Conservation (phyloP, 441 rosid genomes). For the Aleurites moluccanus region DNA sequence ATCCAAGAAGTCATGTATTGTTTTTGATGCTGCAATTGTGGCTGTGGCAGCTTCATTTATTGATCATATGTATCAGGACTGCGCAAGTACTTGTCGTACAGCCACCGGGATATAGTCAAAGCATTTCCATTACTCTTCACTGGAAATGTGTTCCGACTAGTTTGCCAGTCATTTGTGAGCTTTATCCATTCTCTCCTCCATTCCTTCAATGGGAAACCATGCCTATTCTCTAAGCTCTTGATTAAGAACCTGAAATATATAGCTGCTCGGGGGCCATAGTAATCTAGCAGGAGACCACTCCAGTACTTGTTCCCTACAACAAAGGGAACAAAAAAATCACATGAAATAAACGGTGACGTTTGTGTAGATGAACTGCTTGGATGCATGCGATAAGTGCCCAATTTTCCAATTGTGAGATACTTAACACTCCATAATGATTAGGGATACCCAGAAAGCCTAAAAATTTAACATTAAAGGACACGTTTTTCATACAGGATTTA, state of each 20-base stretch:
- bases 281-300: slow-evolving; percentile 63
- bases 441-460: no score
- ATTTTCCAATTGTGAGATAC: not conserved
- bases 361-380: not conserved
- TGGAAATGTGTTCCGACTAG: slow-evolving; percentile 38
- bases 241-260: slow-evolving; percentile 52
- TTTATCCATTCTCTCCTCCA: slow-evolving; percentile 75
- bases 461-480: no score
- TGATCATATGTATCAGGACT: slow-evolving; percentile 29
- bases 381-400: no score
- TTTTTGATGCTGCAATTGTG: no score
- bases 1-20: not conserved
- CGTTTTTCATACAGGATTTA: no score
- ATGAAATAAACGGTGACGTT: not conserved
- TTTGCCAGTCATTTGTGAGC: slow-evolving; percentile 69
- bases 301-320: slow-evolving; percentile 65
- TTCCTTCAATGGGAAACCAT: slow-evolving; percentile 40
- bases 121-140: slow-evolving; percentile 46
- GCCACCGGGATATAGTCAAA: slow-evolving; percentile 36
- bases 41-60: slow-evolving; percentile 13
- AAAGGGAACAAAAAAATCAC: not conserved
- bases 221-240: slow-evolving; percentile 45
- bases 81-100: slow-evolving; percentile 53
- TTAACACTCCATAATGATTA: no score
- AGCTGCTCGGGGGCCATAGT: slow-evolving; percentile 69